Base-by-base conservation (phyloP, 345 rosid genomes). In the Syzygium grande region DNA sequence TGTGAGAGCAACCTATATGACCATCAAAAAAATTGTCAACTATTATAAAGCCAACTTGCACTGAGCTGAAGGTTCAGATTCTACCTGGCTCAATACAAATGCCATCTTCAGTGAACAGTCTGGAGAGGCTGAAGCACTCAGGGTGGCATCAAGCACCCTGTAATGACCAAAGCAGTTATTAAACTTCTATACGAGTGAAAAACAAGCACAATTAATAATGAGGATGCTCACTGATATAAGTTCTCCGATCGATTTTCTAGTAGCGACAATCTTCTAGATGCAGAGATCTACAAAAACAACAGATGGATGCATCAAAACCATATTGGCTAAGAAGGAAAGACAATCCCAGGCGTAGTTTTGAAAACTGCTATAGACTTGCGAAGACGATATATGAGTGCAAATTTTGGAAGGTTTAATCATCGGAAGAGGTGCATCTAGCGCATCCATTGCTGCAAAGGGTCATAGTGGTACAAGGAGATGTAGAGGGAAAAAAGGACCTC, bases 31-130 rank as follows among this genome's bases (percentile, higher is more conserved):
- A 89, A 85, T 38, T 78, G 55, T 86, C 58, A 88, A 16, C 85
- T 25, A 51, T 53, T 68, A 34, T 38, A 68, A 68, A 68, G 80
- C 46, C 46, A 34, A 68, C 46, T 68, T 43, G 38, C 46, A 51
- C 61, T 29, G 51, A 55, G 86, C 23, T 86, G 79, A 17, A 86
- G 23, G 52, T 86, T 29, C 49, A 9, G 52, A 58, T 61, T 41
- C 65, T 89, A 96, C 99, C 96, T 96, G 99, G 89, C 92, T 94
- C 91, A 95, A 91, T 77, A 93, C 92, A 90, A 93, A 95, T 17
- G 99, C 98, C 99, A 97, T 97, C 94, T 92, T 95, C 90, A 97
- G 88, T 52, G 98, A 94, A 91, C 99, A 95, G 91, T 97, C 99
- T 43, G 94, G 97, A 92, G 99, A 97, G 89, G 98, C 98, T 63